Base-by-base conservation (phyloP, 2,329 filamentous ascomycete genomes). In the Venturiaceae sp. region DNA sequence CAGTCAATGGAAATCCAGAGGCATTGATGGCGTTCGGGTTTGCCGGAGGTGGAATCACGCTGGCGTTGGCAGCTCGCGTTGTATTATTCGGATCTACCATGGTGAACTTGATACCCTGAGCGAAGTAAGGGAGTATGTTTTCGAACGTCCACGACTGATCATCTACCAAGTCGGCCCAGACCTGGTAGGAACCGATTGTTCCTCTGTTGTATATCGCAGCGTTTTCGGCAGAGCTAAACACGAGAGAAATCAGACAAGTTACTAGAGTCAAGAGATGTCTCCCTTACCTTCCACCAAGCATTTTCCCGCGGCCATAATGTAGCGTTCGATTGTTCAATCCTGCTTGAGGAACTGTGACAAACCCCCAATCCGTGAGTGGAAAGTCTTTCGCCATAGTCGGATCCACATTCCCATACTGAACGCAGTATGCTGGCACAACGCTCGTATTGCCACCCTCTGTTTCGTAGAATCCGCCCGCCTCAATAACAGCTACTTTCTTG, bases 91-190 rank as follows among this genome's bases (percentile, higher is more conserved):
- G 69, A 7, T 63, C 58, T 6, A 47, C 44, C 5, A 11, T 26
- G 0, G 66, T 70, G 52, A 72, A 65, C 13, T 63, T 67, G 19
- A 65, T 60, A 7, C 64, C 39, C 39, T 64, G 64, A 37, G 68
- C 62, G 60, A 69, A 72, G 58, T 66, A 71, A 1, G 65, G 66
- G 1, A 67, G 60, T 3, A 71, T 5, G 9, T 63, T 65, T 11
- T 68, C 66, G 34, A 64, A 71, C 0, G 60, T 64, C 56, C 66
- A 72, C 47, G 62, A 66, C 16, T 66, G 57, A 53, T 72, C 70
- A 5, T 63, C 68, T 1, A 71, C 66, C 0, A 60, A 8, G 33
- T 70, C 62, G 0, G 68, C 67, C 70, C 67, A 71, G 26, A 26
- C n/a, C 9, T 58, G 33, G 23, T 60, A 60, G 14, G 41, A 53